phyloP scores from a whole-genome alignment of 805 yeast genomes.

The Candida qinlingensis region DNA sequence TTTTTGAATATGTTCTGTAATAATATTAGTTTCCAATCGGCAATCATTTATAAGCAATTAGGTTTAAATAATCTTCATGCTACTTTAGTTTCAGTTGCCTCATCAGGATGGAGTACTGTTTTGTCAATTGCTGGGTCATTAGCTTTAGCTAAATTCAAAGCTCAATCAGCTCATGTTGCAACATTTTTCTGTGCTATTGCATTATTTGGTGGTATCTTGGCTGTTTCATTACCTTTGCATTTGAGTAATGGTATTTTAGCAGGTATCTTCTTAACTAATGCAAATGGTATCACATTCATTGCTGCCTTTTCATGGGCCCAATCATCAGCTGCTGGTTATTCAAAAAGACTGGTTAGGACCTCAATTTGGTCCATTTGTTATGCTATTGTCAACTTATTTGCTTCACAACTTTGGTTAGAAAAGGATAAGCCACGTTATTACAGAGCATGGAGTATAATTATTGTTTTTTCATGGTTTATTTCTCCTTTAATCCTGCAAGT shows the following conservation, averaged over 20 bases:
- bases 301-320: constrained; percentile 17
- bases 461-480: constrained; percentile 36
- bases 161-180: constrained; percentile 35
- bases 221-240: constrained; percentile 33
- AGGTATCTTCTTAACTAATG: constrained; percentile 24
- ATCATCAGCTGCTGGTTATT: constrained; percentile 33
- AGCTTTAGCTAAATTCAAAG: constrained; percentile 25
- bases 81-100: constrained; percentile 44
- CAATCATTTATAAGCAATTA: constrained; percentile 38
- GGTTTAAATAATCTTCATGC: constrained; percentile 34
- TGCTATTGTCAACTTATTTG: constrained; percentile 37
- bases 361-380: constrained; percentile 34
- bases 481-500: constrained; percentile 33
- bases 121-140: constrained; percentile 30
- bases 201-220: constrained; percentile 33
- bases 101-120: constrained; percentile 20
- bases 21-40: constrained; percentile 45
- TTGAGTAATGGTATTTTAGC: constrained; percentile 31
- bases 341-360: constrained; percentile 38
- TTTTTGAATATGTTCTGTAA: constrained; percentile 28
- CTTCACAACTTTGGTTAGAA: constrained; percentile 44
- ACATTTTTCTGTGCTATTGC: constrained; percentile 29
- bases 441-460: constrained; percentile 44
- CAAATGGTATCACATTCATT: constrained; percentile 28
- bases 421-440: constrained; percentile 37